Base-by-base conservation (phyloP, 345 rosid genomes). In the Eucalyptus curtisii region DNA sequence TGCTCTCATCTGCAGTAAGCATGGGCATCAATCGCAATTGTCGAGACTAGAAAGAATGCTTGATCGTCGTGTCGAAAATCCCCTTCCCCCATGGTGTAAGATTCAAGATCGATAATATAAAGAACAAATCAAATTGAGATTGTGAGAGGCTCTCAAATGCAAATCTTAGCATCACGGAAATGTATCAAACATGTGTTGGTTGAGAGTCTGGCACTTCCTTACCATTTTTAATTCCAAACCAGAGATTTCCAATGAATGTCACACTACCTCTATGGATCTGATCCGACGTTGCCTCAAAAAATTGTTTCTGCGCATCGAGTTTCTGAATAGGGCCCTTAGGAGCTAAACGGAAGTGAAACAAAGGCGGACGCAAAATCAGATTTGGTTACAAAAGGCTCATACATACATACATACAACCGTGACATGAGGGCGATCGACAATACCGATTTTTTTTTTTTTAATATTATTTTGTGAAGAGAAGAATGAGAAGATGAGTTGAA, bases 251-350 rank as follows among this genome's bases (percentile, higher is more conserved):
- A 13, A 95, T 90, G 61, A 98, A 96, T 86, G 94, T 92, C 90
- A 96, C 91, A 71, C 96, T 96, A 91, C 96, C 99, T 87, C 96
- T 49, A 89, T 96, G 97, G 96, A 94, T 92, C 98, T 55, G 99
- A 94, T 92, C 98, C 61, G 99, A 94, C 96, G 95, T 97, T 88
- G 94, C 99, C 91, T 98, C 99, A 88, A 97, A 92, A 49, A 98
- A 89, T 90, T 95, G 95, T 92, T 94, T 95, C 92, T 96, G 97
- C 55, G 97, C 96, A 91, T 95, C 92, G 81, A 88, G 66, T 94
- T 97, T 97, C 89, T 95, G 93, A 3, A 88, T 15, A 53, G 98
- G 95, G 86, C 97, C 97, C 89, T 98, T 99, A 8, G 98, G 98
- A 86, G 99, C 98, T 89, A 95, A 97, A 59, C 92, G 95, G 92